A percentile compares a stretch with the other conserved stretches of the same genome.
Evolutionary conservation across 2,329 filamentous ascomycete species (phyloP).

Genomic region (Hyphodiscus sp.): DNA sequence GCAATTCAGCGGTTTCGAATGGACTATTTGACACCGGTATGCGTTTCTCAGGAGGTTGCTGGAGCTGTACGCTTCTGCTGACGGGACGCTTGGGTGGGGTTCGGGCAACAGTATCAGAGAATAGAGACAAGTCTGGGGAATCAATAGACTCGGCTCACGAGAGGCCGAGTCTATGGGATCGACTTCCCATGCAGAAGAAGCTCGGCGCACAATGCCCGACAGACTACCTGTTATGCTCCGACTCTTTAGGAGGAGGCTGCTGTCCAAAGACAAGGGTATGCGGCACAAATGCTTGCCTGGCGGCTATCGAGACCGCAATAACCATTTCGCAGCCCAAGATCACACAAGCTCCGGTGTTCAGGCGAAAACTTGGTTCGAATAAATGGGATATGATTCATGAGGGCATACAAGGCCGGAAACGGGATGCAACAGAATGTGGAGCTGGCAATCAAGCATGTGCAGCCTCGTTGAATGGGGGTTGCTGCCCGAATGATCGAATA

Average conservation of each 20-base stretch:
- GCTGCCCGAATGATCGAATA: slow-evolving; percentile 38
- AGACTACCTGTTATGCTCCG: background rate
- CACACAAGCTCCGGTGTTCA: slow-evolving; percentile 17
- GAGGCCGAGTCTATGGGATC: background rate
- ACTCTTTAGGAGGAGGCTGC: background rate
- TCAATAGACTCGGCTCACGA: background rate
- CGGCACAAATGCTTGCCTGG: background rate
- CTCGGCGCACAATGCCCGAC: background rate
- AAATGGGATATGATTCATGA: slow-evolving; percentile 26
- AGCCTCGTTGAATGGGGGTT: slow-evolving; percentile 25
- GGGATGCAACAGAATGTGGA: slow-evolving; percentile 22
- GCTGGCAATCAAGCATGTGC: slow-evolving; percentile 23
- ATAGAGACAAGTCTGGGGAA: background rate
- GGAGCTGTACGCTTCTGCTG: background rate
- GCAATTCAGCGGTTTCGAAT: background rate
- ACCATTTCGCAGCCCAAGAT: slow-evolving; percentile 19
- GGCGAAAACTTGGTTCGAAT: slow-evolving; percentile 23
- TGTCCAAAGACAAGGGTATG: background rate
- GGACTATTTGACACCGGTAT: background rate
- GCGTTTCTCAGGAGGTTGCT: background rate
- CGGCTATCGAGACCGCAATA: slow-evolving; percentile 5
- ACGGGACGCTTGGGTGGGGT: background rate
- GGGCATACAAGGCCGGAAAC: slow-evolving; percentile 24
- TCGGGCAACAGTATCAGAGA: background rate
- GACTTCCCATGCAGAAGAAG: background rate